phyloP scores from a whole-genome alignment of 257 asterid species.

The Phtheirospermum japonicum region DNA sequence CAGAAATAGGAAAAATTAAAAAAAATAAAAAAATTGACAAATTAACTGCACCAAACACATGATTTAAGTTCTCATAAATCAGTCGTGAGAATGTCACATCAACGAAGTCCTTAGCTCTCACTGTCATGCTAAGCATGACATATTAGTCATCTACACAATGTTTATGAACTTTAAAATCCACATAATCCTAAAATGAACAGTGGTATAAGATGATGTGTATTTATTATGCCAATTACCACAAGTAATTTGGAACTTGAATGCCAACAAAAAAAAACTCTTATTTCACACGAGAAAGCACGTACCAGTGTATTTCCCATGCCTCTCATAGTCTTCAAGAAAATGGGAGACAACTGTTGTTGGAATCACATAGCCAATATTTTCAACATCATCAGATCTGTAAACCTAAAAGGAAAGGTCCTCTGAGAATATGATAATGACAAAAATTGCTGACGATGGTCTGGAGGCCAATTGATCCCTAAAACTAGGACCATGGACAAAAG shows the following conservation, averaged over 20 bases:
- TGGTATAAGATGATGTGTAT: not conserved
- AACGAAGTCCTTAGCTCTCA: too few species aligned
- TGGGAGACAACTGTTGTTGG: slow-evolving; percentile 92
- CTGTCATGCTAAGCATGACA: too few species aligned
- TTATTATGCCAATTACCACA: not conserved
- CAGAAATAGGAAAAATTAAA: too few species aligned
- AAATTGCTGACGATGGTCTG: slow-evolving; percentile 7
- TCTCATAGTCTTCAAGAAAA: slow-evolving; percentile 90
- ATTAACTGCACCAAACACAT: too few species aligned
- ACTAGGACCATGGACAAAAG: slow-evolving; percentile 20
- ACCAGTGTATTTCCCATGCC: slow-evolving; percentile 90
- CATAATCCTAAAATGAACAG: not conserved
- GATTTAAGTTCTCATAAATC: too few species aligned
- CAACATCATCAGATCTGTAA: slow-evolving; percentile 94
- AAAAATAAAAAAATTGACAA: too few species aligned
- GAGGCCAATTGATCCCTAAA: slow-evolving; percentile 18
- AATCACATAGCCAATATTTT: slow-evolving; percentile 93
- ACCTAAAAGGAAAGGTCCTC: slow-evolving; percentile 59
- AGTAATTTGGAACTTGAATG: slow-evolving; percentile 14
- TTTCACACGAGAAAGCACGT: slow-evolving; percentile 31
- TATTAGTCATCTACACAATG: not conserved
- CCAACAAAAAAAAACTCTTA: slow-evolving; percentile 8
- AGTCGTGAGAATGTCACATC: too few species aligned
- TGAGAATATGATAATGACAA: slow-evolving; percentile 32
- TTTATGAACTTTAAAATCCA: slow-evolving; percentile 1